phyloP scores from a whole-genome alignment of 441 rosid species.

The Mallotus japonicus region DNA sequence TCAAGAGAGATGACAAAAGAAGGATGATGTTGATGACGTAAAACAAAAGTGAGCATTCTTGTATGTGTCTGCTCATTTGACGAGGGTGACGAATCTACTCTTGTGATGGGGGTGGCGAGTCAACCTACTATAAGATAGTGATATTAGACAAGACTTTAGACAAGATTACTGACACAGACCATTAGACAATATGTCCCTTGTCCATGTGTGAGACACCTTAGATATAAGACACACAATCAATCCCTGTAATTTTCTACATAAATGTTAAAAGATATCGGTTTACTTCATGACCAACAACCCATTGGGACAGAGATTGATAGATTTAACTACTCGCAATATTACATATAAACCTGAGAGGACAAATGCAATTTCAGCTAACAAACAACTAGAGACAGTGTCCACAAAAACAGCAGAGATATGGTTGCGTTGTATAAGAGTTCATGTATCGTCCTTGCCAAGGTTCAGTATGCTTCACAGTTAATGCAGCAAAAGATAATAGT shows the following conservation, averaged over 20 bases:
- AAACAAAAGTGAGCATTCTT: background rate
- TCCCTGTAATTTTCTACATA: background rate
- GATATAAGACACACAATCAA: too few relatives aligned
- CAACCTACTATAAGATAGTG: background rate
- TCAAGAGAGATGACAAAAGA: too few relatives aligned
- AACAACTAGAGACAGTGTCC: slow-evolving; percentile 75
- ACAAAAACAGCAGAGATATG: slow-evolving; percentile 83
- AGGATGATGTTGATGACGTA: background rate
- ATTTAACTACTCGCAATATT: slow-evolving; percentile 44
- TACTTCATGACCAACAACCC: background rate
- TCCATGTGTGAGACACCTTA: too few relatives aligned
- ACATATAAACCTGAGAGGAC: slow-evolving; percentile 78
- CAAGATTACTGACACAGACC: background rate
- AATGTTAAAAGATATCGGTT: background rate
- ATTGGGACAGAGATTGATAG: too few relatives aligned
- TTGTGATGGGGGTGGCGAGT: too few relatives aligned
- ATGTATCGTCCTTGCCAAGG: slow-evolving; percentile 80
- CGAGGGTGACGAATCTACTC: too few relatives aligned
- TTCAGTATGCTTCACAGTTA: slow-evolving; percentile 88
- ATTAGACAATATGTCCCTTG: background rate
- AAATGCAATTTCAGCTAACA: slow-evolving; percentile 63
- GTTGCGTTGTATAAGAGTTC: slow-evolving; percentile 80
- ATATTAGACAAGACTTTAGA: too few relatives aligned
- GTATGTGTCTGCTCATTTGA: background rate
- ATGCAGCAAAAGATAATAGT: slow-evolving; percentile 54